These are phyloP conservation scores for Scedosporium minutisporum DNA, from an alignment of 2,329 filamentous ascomycete genomes.

Conservation along the genomic window DNA sequence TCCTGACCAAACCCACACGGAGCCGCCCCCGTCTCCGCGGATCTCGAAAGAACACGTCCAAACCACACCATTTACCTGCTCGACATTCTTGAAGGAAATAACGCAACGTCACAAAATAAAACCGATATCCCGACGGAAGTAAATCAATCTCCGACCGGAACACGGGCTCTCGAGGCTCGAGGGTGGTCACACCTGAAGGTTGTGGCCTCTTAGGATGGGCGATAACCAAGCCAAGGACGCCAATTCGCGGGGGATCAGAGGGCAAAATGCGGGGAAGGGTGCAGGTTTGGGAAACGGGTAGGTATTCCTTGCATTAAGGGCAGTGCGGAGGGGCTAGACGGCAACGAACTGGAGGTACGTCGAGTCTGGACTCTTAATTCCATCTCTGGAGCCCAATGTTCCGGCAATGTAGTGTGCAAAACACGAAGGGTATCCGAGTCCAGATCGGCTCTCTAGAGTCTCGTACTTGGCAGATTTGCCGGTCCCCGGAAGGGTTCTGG, in stretches of 20 bases:
- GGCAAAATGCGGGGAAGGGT: neutral
- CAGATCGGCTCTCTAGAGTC: neutral
- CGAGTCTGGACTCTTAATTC: too few relatives aligned
- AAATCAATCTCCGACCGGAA: neutral
- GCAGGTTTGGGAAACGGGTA: neutral
- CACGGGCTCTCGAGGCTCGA: neutral
- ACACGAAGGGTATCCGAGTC: too few relatives aligned
- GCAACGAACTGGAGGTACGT: too few relatives aligned
- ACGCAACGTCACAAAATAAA: neutral
- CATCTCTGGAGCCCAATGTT: too few relatives aligned
- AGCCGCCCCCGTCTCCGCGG: neutral
- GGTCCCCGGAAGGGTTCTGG: too few relatives aligned
- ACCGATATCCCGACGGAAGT: neutral
- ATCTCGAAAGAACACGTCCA: neutral
- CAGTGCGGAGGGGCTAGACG: too few relatives aligned
- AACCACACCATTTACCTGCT: neutral
- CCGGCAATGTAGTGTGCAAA: too few relatives aligned
- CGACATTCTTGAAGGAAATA: neutral
- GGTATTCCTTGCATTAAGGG: neutral
- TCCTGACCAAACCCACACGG: too few relatives aligned
- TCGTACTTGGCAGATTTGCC: neutral
- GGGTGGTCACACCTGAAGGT: neutral
- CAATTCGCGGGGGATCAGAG: neutral
- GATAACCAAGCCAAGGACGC: neutral
- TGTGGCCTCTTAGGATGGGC: neutral